Base-by-base conservation (phyloP, 2,329 filamentous ascomycete species). In the Xylariaceae sp. region DNA sequence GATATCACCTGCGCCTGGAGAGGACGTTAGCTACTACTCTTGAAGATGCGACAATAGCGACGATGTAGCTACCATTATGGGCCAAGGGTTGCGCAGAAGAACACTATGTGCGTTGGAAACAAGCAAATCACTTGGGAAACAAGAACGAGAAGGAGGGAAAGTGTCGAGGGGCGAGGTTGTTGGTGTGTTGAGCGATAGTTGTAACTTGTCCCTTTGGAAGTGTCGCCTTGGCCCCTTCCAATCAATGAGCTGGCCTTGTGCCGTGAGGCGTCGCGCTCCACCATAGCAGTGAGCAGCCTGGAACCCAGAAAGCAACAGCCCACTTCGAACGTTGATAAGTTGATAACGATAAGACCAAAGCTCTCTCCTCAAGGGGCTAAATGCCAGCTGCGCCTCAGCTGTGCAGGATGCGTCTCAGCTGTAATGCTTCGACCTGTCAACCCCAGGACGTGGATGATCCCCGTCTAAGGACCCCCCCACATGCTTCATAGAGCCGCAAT, bases 1-100 rank as follows among this genome's bases (percentile, higher is more conserved):
- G 87, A 83, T 73, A 92, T 91, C 66, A 90, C 84, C 77, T 92
- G 88, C 60, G 74, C 69, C 73, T 76, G 58, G 19, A 22, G 19
- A 50, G 19, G 42, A 54, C 42, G 49, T 55, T 44, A 62, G 58
- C 54, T 38, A 45, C 17, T 12, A 31, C 43, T 33, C 13, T 36
- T 16, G 31, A 28, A 40, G 16, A 43, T 38, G 42, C 49, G 45
- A 38, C 16, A 42, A 31, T 42, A 31, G 19, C 13, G 12, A n/a
- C 14, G 14, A n/a, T 28, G 16, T 17, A 42, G 43, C 54, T 63
- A 66, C 63, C 63, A 66, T 66, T 34, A 53, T 59, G 47, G 16
- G 36, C 14, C 22, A 28, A 28, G 22, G 22, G 22, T 28, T 28
- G 22, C 22, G 22, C 22, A 28, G 22, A 28, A 28, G 22, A 7